Conservation (phyloP, 179 eudicot genomes). For the Pouteria campechiana region DNA sequence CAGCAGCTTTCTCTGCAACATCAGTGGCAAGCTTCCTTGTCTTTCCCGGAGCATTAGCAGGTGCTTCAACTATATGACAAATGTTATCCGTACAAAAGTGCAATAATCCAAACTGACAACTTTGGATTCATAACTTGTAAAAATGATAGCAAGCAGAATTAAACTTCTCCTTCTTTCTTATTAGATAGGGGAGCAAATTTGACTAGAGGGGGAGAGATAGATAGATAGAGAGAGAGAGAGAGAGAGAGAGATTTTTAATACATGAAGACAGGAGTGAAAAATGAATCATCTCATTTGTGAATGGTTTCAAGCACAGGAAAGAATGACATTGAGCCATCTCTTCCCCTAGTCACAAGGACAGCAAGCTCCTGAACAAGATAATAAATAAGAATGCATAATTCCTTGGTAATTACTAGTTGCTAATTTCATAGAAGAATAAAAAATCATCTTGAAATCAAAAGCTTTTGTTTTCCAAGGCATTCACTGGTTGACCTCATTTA, state of each 20-base stretch:
- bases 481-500: no score
- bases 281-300: slow-evolving; percentile 48
- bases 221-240: no score
- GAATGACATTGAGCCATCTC: slow-evolving; percentile 57
- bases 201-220: no score
- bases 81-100: slow-evolving; percentile 60
- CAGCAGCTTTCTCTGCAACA: slow-evolving; percentile 65
- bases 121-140: no score
- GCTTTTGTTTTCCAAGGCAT: no score
- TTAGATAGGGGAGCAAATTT: no score
- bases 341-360: slow-evolving; percentile 94
- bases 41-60: slow-evolving; percentile 76
- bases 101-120: neutral
- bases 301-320: slow-evolving; percentile 94
- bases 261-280: neutral
- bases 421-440: no score
- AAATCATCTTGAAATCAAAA: no score
- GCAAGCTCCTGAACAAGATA: slow-evolving; percentile 63
- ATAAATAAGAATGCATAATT: no score
- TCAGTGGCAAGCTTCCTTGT: slow-evolving; percentile 58
- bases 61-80: slow-evolving; percentile 90
- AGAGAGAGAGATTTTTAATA: neutral
- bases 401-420: no score
- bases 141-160: no score
- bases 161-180: no score